Evolutionary conservation across 768 basidiomycete genomes (phyloP).

Genomic region (Suillus sp.): DNA sequence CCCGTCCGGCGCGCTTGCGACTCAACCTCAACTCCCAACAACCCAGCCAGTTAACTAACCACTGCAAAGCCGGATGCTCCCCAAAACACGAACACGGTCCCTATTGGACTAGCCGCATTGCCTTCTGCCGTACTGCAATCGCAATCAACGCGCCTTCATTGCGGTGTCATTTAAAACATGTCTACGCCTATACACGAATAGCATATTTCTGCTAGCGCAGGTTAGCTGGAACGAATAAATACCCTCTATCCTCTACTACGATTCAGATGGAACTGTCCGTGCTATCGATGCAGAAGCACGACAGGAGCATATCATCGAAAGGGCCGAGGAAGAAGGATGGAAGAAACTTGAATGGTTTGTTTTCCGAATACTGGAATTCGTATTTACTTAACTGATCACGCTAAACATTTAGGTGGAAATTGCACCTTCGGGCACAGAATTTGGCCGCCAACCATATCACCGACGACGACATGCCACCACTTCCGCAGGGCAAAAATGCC

Average conservation of each 20-base stretch:
- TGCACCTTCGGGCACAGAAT: conserved; percentile 42
- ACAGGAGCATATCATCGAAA: conserved; percentile 40
- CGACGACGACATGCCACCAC: conserved; percentile 39
- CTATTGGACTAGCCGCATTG: no score
- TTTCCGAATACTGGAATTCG: not conserved
- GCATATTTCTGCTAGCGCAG: no score
- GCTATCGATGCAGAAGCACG: conserved; percentile 50
- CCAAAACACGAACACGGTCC: no score
- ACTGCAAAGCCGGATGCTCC: no score
- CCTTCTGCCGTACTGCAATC: no score
- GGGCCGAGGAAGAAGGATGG: conserved; percentile 48
- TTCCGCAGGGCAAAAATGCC: conserved; percentile 44
- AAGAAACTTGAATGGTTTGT: conserved; percentile 47
- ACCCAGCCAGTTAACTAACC: no score
- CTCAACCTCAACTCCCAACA: no score
- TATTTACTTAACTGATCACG: not conserved
- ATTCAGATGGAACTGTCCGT: conserved; percentile 38
- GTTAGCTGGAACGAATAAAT: conserved; percentile 25
- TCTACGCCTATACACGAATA: not conserved
- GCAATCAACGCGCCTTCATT: no score
- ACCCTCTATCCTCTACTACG: conserved; percentile 51
- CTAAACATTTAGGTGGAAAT: conserved; percentile 33
- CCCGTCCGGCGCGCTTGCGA: no score
- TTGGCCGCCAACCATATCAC: conserved; percentile 33
- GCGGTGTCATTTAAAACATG: not conserved